Percentiles rank a stretch among this genome's conserved stretches.
Conservation (phyloP, 208 protist genomes). For the Borovskyia barvae region DNA sequence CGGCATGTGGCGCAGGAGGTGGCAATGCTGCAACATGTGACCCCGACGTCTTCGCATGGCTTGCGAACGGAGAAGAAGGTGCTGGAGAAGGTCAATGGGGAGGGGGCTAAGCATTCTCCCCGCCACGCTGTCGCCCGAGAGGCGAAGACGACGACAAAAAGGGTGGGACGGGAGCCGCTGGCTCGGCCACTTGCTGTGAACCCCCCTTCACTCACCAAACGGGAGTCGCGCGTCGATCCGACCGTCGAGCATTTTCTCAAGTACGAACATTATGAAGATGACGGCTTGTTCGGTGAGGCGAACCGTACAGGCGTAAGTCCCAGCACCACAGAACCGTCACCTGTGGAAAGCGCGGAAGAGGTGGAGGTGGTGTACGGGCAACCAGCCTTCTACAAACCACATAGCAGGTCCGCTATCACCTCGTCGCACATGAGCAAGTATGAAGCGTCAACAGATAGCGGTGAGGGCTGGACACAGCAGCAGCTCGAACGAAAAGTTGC, state of each 20-base stretch:
- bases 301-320: not conserved
- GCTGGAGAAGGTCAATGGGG: not conserved
- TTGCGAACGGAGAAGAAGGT: slow-evolving; percentile 1
- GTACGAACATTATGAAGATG: slow-evolving; percentile 16
- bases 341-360: not conserved
- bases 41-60: not conserved
- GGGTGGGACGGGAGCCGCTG: too few relatives aligned
- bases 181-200: too few relatives aligned
- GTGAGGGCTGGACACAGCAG: slow-evolving; percentile 20
- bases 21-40: slow-evolving; percentile 38
- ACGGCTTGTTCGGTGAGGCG: not conserved
- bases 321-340: not conserved
- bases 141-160: too few relatives aligned
- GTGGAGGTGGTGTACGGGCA: slow-evolving; percentile 13
- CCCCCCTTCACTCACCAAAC: not conserved
- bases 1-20: slow-evolving; percentile 48
- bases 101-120: too few relatives aligned
- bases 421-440: slow-evolving; percentile 18
- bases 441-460: not conserved
- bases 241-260: slow-evolving; percentile 14
- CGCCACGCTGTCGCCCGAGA: too few relatives aligned
- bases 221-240: not conserved
- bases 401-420: not conserved
- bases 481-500: slow-evolving; percentile 63
- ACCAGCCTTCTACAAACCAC: slow-evolving; percentile 2